Percentiles rank a stretch among this genome's conserved stretches.
Conservation (phyloP, 2,329 filamentous ascomycete genomes). For the Botrytis pseudocinerea region DNA sequence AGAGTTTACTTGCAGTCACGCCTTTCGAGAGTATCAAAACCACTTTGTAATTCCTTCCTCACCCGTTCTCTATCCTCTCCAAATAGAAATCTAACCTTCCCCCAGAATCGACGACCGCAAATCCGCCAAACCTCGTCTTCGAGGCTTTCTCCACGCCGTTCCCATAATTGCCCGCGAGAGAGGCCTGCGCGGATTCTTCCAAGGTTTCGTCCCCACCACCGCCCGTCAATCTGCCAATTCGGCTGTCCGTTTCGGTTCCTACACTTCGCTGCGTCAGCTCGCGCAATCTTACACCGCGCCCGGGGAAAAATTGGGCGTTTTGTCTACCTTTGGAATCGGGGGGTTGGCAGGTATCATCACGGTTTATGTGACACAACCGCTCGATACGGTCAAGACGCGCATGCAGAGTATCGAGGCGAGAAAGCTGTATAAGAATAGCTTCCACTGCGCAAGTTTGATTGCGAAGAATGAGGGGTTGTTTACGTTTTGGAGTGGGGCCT, state of each 20-base stretch:
- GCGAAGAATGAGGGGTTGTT: constrained; percentile 85
- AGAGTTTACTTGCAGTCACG: constrained; percentile 89
- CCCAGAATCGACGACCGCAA: constrained; percentile 91
- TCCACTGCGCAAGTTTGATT: constrained; percentile 79
- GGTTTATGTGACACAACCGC: constrained; percentile 71
- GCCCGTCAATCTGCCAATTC: constrained; percentile 93
- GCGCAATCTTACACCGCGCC: constrained; percentile 90
- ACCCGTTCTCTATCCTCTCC: no score
- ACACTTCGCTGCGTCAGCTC: constrained; percentile 86
- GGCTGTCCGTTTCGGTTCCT: constrained; percentile 85
- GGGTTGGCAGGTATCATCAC: constrained; percentile 88
- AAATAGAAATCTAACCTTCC: not conserved
- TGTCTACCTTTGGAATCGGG: constrained; percentile 88
- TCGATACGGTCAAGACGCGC: constrained; percentile 94
- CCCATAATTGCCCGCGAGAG: constrained; percentile 85
- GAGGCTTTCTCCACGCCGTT: constrained; percentile 88
- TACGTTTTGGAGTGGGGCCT: constrained; percentile 91
- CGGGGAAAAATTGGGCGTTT: constrained; percentile 86
- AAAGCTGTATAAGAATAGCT: constrained; percentile 79
- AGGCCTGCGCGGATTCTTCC: constrained; percentile 90
- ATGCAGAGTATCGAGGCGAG: constrained; percentile 96
- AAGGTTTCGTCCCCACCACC: constrained; percentile 93
- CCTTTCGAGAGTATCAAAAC: constrained; percentile 99
- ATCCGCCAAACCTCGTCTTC: constrained; percentile 77
- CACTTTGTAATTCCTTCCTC: constrained; percentile 62